Base-by-base conservation (phyloP, 306 rosid species). In the Vigna angularis region DNA sequence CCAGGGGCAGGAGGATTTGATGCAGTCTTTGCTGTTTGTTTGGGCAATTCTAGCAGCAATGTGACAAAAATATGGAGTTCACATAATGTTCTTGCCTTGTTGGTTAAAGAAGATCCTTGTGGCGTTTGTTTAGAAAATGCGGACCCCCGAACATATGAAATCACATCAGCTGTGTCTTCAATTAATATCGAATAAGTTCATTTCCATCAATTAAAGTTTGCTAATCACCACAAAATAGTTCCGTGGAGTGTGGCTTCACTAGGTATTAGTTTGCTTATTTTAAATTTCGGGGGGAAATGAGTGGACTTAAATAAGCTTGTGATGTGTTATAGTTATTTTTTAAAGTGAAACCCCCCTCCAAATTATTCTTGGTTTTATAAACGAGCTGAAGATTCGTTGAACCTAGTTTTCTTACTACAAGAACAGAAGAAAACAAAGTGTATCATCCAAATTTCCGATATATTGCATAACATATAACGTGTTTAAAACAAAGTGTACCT, bases 1-100 rank as follows among this genome's bases (percentile, higher is more conserved):
- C 99, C 99, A 32, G 99, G 98, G 72, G 98, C 98, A 40, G 99
- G 99, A 82, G 99, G 99, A 77, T 95, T 85, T 59, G 99, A 95
- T 86, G 99, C 99, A 0, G 85, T 95, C 70, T 95, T 93, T 52
- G 91, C 96, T 13, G 96, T 95, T 75, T 88, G 91, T 57, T 80
- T 95, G 66, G 98, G 99, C 76, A 86, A 84, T 82, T 83, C 96
- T 28, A 72, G 86, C 84, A 79, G 75, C 74, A 84, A 82, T 48
- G 90, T 93, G 78, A 70, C 83, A 9, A 83, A 90, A 82, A 77
- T 84, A 50, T 94, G 98, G 89, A 61, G 75, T 67, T 79, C 86
- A 20, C 91, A 67, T 47, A 85, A 93, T 80, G 92, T 90, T 77
- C 91, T 95, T 79, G 90, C 94, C 79, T 85, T 95, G 89, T 85